Evolutionary conservation across 495 filamentous ascomycete species (phyloP), one percentile per base, ranked within the genome.

Genomic region (Chaetomidium leptoderma): DNA sequence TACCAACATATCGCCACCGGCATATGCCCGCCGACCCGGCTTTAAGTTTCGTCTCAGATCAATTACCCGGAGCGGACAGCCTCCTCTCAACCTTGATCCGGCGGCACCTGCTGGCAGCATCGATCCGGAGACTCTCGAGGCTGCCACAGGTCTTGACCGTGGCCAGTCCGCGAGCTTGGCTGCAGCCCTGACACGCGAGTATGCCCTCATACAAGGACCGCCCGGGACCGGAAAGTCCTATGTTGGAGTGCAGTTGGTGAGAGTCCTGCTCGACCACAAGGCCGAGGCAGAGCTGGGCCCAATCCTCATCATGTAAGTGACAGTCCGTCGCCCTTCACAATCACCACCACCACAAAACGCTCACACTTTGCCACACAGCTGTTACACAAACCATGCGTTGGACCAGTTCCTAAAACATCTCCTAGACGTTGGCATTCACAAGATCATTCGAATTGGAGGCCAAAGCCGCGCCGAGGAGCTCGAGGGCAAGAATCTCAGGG

Each of bases 171-270:
- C 65, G 0, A 81, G 85, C 4, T 66, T 89, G 16, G 64, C 87
- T 3, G 65, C 76, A 27, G 73, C 82, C 16, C 71, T 95, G 4
- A 77, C 73, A 2, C 74, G 78, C 4, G 70, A 71, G 5, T 59
- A 90, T 23, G 82, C 82, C 7, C 71, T 91, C 0, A 87, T 92
- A 30, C 88, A 93, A 75, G 90, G 90, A 0, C 90, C 89, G 0
- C 90, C 90, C 4, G 89, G 90, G 1, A 92, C 88, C 3, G 89
- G 90, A 4, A 93, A 95, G 66, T 81, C 76, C 52, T 88, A 77
- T 56, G 81, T 78, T 0, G 84, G 81, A 4, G 76, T 83, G n/a
- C 70, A 68, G 26, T 55, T 76, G 21, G 55, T 89, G 21, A 81
- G 88, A 59, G 79, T 82, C 1, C 66, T 92, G 7, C 68, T 92